phyloP scores from a whole-genome alignment of 768 basidiomycete genomes.

The Myochromella boudieri region DNA sequence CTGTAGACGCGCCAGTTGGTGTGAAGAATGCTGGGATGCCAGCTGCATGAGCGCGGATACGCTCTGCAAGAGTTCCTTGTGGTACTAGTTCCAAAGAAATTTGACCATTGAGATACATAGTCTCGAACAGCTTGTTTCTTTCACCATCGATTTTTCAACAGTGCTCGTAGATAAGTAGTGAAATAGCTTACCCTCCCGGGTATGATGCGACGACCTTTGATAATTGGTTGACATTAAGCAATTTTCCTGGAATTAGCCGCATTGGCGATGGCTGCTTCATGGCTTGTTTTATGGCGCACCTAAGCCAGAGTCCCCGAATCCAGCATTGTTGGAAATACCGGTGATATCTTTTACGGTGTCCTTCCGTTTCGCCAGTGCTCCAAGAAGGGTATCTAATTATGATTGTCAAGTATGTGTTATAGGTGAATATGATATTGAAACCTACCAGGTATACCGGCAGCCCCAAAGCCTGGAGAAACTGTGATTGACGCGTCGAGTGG shows the following conservation, averaged over 20 bases:
- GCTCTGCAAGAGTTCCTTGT: constrained; percentile 88
- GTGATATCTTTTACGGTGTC: constrained; percentile 69
- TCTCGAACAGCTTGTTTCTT: constrained; percentile 89
- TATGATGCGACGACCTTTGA: constrained; percentile 87
- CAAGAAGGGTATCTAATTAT: constrained; percentile 77
- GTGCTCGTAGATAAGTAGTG: not conserved
- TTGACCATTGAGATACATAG: constrained; percentile 74
- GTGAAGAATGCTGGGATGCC: constrained; percentile 95
- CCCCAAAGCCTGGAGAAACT: constrained; percentile 68
- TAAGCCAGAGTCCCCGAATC: constrained; percentile 66
- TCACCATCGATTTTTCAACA: not conserved
- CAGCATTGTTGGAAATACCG: constrained; percentile 89
- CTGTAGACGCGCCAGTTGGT: constrained; percentile 85
- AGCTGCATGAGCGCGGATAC: constrained; percentile 84
- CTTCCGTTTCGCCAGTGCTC: constrained; percentile 69
- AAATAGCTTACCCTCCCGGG: constrained; percentile 68
- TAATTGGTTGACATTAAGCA: constrained; percentile 74
- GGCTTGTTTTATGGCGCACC: constrained; percentile 37
- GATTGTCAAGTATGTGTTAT: not conserved
- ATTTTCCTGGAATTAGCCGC: constrained; percentile 50
- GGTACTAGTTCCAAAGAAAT: constrained; percentile 88
- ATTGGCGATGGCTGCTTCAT: not conserved
- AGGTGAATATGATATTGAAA: not conserved
- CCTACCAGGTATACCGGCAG: constrained; percentile 84
- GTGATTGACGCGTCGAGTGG: not conserved